Evolutionary conservation across 2,329 filamentous ascomycete genomes (phyloP), one percentile per base, ranked within the genome.

Genomic region (Ramularia collo-cygni): DNA sequence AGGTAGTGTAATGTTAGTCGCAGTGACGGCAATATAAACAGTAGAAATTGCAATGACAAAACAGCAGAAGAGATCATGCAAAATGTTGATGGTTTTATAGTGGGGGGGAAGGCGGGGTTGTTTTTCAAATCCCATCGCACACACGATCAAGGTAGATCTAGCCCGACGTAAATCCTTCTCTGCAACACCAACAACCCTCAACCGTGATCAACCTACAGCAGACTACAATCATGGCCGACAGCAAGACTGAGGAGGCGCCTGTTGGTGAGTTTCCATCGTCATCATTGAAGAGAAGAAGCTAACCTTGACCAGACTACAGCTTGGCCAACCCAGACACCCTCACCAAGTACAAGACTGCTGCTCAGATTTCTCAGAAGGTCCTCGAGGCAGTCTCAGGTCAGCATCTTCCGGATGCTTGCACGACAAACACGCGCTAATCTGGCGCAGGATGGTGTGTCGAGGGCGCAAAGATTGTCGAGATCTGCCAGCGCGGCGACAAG

Each of bases 341-440:
- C 58, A 96, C 92, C 70, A 98, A 96, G 77, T 96, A 96, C 78
- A 96, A 95, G 81, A 89, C 85, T 53, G 92, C 92, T 42, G 90
- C 85, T 50, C 76, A 85, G 64, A 96, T 98, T 69, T 92, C 90
- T 37, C 86, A 95, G 67, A 95, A 90, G 73, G 90, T 94, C 55
- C 79, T 98, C 55, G 86, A 88, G 58, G 83, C 83, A 56, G 90
- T 98, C 52, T 65, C 69, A 65, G 74, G 76, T 79, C 62, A 52
- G 63, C 53, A 58, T 41, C 34, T 43, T 42, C 10, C 21, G 6
- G 21, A 6, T 10, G 21, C 21, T 6, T 24, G 21, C 21, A 24
- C 21, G 10, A 24, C 10, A 24, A 6, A 24, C 21, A 24, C 21
- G 21, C 21, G 21, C 21, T 24, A 24, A 24, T 24, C 6, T 24